Base-by-base conservation (phyloP, 345 rosid genomes). In the Populus deltoides region DNA sequence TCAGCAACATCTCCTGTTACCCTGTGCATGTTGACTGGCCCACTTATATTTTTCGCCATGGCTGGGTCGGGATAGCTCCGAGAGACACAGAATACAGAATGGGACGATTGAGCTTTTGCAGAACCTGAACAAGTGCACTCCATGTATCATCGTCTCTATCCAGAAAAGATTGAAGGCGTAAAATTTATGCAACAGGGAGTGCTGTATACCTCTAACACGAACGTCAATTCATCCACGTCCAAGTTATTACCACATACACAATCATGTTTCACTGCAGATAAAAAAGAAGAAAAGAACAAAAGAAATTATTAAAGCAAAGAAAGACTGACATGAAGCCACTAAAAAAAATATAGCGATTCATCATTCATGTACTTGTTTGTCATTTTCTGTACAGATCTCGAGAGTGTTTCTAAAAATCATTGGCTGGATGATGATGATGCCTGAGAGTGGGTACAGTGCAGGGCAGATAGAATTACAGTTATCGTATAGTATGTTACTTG, bases 1-100 rank as follows among this genome's bases (percentile, higher is more conserved):
- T 91, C 36, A 29, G 81, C 87, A 12, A 93, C 92, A 65, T 94
- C 99, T 74, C 78, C 93, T 16, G 98, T 90, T 76, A 95, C 78
- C 81, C 99, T 87, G 82, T 93, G 93, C 98, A 93, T 89, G 88
- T 90, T 93, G 71, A 87, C 93, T 45, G 91, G 73, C 43, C 83
- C 88, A 79, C 88, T 83, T 49, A 92, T 86, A 70, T 86, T 88
- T 86, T 89, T 88, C 68, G 99, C 97, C 98, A 90, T 84, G 43
- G 85, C 76, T 79, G 99, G 96, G 91, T 88, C 77, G 81, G 96
- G 73, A 92, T 84, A 59, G 94, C 91, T 79, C 99, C 99, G 67
- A 98, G 99, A 72, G 99, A 95, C 81, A 95, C 18, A 1, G 98
- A 92, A 78, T 95, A 95, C 31, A 95, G 69, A 79, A 95, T 87